Evolutionary conservation across 139 green algal species (phyloP).

Genomic region (Chlamydomonas applanata): DNA sequence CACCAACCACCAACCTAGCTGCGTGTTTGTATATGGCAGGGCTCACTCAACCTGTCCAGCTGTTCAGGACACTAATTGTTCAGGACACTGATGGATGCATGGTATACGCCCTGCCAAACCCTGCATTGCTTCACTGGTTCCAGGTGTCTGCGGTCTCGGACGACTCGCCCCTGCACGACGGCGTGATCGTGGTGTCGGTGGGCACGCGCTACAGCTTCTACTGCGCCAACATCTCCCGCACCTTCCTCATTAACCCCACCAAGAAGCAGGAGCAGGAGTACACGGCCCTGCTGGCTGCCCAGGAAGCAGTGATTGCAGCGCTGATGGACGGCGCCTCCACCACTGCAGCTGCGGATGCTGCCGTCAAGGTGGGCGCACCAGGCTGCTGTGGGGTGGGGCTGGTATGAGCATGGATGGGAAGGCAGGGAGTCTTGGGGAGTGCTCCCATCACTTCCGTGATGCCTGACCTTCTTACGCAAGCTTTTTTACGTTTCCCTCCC

Average conservation of each 20-base stretch:
- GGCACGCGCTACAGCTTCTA: slow-evolving; percentile 86
- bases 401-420: too few relatives aligned
- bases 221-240: slow-evolving; percentile 91
- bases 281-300: slow-evolving; percentile 57
- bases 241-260: slow-evolving; percentile 87
- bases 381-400: background rate
- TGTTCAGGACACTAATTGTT: too few relatives aligned
- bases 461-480: too few relatives aligned
- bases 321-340: slow-evolving; percentile 68
- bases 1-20: too few relatives aligned
- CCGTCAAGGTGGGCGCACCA: slow-evolving; percentile 26
- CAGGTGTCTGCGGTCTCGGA: slow-evolving; percentile 32
- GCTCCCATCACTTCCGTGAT: too few relatives aligned
- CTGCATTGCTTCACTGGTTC: too few relatives aligned
- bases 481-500: background rate
- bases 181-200: slow-evolving; percentile 71
- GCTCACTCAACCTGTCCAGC: too few relatives aligned
- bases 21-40: too few relatives aligned
- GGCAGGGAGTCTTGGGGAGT: too few relatives aligned
- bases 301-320: slow-evolving; percentile 76
- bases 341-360: slow-evolving; percentile 71
- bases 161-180: slow-evolving; percentile 46
- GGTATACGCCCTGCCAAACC: too few relatives aligned
- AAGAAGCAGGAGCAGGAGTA: slow-evolving; percentile 82
- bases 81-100: too few relatives aligned